Evolutionary conservation across 148 eudicot species (phyloP), one percentile per base, ranked within the genome.

Genomic region (Rhododendron ovatum): DNA sequence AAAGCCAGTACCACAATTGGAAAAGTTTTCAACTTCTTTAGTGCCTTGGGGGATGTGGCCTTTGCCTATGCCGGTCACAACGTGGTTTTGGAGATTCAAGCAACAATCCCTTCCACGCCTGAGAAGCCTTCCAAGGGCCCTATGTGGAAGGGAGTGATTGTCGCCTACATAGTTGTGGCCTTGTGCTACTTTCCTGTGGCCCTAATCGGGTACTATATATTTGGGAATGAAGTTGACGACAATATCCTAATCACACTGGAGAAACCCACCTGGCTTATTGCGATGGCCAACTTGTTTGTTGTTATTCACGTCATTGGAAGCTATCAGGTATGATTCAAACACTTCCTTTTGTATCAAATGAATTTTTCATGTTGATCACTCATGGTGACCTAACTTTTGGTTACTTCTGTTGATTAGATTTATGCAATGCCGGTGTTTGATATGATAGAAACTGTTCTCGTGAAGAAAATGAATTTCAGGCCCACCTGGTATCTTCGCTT

Each of bases 391-490:
- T 45, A 14, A 41, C 15, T 28, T 47, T 20, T 15, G 26, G 9
- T 81, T 0, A 9, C 83, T 57, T 37, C 59, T 53, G 35, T 50
- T 75, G 30, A 67, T 85, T 43, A 91, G 93, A 76, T 91, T 28
- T 91, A 91, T 74, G 93, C 93, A 10, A 91, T 91, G 91, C 92
- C 92, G 12, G 92, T 89, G 1, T 91, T 91, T 81, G 91, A 91
- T 77, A 91, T 91, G 93, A 48, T 91, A 10, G 93, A 91, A 73
- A 87, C 93, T 4, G 47, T 88, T 24, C 90, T 91, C 4, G 90
- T 89, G 17, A 91, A 88, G 87, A 91, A 89, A 41, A 10, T 89
- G 39, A 75, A 65, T 7, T 91, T 89, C 82, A 80, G 33, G 83
- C 91, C 93, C 0, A 89, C 67, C 76, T 22, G 63, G 67, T 81